phyloP scores from a whole-genome alignment of 345 rosid genomes.

The Crucihimalaya himalaica region DNA sequence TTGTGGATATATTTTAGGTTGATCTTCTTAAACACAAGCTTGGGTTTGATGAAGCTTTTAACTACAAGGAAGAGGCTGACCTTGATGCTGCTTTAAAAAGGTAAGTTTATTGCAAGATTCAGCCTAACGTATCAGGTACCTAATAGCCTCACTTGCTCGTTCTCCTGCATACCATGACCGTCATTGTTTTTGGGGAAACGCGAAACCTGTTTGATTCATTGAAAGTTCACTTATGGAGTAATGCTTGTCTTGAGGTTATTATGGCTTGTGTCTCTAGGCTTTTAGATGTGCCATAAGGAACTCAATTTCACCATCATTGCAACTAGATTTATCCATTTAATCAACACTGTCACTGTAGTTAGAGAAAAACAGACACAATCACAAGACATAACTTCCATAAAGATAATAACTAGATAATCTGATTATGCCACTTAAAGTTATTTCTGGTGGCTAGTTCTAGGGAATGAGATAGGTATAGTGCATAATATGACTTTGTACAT shows the following conservation, averaged over 20 bases:
- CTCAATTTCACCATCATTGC: not conserved
- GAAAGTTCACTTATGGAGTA: not conserved
- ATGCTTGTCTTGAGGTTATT: conserved; percentile 1
- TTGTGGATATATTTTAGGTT: conserved; percentile 46
- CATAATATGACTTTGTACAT: not conserved
- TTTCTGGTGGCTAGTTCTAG: not conserved
- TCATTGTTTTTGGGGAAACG: not conserved
- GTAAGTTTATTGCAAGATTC: conserved; percentile 36
- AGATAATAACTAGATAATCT: not conserved
- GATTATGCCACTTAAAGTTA: not conserved
- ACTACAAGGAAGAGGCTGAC: conserved; percentile 65
- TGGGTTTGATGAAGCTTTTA: conserved; percentile 78
- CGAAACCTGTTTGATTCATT: conserved; percentile 2
- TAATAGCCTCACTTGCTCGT: not conserved
- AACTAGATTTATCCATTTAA: not conserved
- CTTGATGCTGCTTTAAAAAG: conserved; percentile 63
- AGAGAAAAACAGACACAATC: not conserved
- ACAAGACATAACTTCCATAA: not conserved
- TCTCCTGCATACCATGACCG: not conserved
- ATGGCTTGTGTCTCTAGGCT: not conserved
- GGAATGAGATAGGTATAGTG: not conserved
- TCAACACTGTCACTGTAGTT: not conserved
- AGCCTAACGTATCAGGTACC: not conserved
- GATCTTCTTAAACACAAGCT: conserved; percentile 58
- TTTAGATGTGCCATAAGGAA: not conserved